Base-by-base conservation (phyloP, 202 grass and related monocot species). In the Carex sylvatica region DNA sequence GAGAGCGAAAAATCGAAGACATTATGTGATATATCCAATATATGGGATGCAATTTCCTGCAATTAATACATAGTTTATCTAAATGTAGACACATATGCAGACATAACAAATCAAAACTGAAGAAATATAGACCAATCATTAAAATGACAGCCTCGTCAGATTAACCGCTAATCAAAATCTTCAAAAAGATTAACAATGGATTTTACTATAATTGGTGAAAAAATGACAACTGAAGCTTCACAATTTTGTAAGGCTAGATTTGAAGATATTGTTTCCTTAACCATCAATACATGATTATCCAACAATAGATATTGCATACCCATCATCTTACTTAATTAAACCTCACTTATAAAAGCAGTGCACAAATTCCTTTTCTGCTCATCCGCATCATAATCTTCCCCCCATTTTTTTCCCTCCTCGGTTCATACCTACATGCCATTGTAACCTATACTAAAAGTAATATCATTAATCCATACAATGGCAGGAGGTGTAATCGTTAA, bases 401-500 rank as follows among this genome's bases (percentile, higher is more conserved):
- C 31, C 63, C 80, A 36, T 8, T 49, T 9, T 36, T 26, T 9
- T 30, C 2, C 38, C 7, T 80, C 38, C 16, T 80, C 60, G 63
- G 3, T 69, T 82, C 13, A 72, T 53, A 53, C 80, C 80, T 69
- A 18, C 54, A 53, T 53, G 80, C 80, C 80, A 82, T 82, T 82
- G 80, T 67, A 81, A 5, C 15, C 9, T 40, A 22, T 18, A 62
- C 11, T 20, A 62, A 53, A 85, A 51, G 36, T 40, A 67, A 10
- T 16, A 64, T 14, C 56, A n/a, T 26, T 60, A 77, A 68, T 36
- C 12, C 18, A 79, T 79, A 69, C 84, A 60, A 93, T 93, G 91
- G 91, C 91, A 2, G 91, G 88, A 61, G 91, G 91, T 76, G 91
- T 55, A 71, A 77, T 88, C 36, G 78, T 93, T 15, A 84, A 31